Base-by-base conservation (phyloP, 2,329 filamentous ascomycete species). In the Metarhizium brunneum region DNA sequence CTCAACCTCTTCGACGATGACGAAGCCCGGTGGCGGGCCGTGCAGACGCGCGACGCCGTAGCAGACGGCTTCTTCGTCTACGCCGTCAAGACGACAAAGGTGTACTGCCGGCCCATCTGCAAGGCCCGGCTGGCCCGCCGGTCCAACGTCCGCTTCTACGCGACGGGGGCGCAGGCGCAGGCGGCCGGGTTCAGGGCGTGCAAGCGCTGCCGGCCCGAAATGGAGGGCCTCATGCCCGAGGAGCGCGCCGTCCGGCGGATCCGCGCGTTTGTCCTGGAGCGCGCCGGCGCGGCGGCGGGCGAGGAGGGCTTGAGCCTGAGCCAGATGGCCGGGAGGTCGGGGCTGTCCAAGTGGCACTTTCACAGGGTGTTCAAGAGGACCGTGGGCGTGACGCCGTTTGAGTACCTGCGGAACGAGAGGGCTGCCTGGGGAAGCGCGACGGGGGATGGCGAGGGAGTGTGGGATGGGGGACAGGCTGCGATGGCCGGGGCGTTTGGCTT, bases 81-180 rank as follows among this genome's bases (percentile, higher is more conserved):
- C 62, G 73, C 60, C 52, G 74, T 76, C 4, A 65, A 66, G 53
- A 73, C 74, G 0, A 76, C 74, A n/a, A 68, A 69, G 58, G 72
- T 77, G 57, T 86, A 82, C 68, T 86, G 83, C 65, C 76, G 82
- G 1, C 82, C 83, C 1, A 81, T 76, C 20, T 86, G 83, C 64
- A 77, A 78, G 16, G 80, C 81, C 2, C 76, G 83, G 0, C 76
- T 85, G 13, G 81, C 84, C 1, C 76, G 82, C 2, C 76, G 82
- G 49, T 77, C 80, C 52, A 86, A 86, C 52, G 76, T 85, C 3
- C 65, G 68, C 1, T 86, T 84, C 67, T 83, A 76, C 66, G 64
- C 73, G 16, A 73, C 69, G 0, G 63, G 72, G 0, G 57, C 64
- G 0, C 71, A 76, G 35, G 83, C 83, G 1, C 67, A 69, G 47